Conservation (phyloP, 2,329 filamentous ascomycete genomes). For the Sporothrix dimorphospora region DNA sequence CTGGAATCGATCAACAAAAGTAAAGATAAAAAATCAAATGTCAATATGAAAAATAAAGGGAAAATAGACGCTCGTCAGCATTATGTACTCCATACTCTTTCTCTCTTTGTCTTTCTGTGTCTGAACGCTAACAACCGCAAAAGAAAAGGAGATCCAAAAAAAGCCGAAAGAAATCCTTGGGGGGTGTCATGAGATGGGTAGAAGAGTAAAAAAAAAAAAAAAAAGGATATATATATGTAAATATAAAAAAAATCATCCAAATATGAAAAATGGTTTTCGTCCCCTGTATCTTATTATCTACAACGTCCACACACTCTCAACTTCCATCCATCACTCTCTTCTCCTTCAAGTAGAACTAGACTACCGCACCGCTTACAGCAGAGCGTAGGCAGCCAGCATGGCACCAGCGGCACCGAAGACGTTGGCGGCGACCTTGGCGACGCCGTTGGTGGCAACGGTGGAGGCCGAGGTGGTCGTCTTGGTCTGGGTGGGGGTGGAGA, state of each 20-base stretch:
- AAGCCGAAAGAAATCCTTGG: background rate
- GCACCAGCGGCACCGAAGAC: constrained; percentile 36
- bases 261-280: background rate
- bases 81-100: constrained; percentile 11
- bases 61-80: background rate
- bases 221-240: constrained; percentile 19
- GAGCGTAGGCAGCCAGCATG: constrained; percentile 36
- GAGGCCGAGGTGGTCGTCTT: constrained; percentile 28
- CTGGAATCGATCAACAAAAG: too few species aligned
- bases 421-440: constrained; percentile 34
- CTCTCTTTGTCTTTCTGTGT: constrained; percentile 5
- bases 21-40: background rate
- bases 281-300: constrained; percentile 14
- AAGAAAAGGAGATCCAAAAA: background rate
- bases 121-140: background rate
- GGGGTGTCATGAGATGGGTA: background rate
- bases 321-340: background rate
- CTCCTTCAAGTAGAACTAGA: background rate
- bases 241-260: constrained; percentile 20
- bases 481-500: constrained; percentile 19
- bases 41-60: background rate
- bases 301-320: background rate
- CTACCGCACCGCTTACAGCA: constrained; percentile 35
- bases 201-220: constrained; percentile 18
- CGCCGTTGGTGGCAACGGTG: constrained; percentile 40